Evolutionary conservation across 2,329 filamentous ascomycete genomes (phyloP).

Genomic region (Trichoderma citrinoviride): DNA sequence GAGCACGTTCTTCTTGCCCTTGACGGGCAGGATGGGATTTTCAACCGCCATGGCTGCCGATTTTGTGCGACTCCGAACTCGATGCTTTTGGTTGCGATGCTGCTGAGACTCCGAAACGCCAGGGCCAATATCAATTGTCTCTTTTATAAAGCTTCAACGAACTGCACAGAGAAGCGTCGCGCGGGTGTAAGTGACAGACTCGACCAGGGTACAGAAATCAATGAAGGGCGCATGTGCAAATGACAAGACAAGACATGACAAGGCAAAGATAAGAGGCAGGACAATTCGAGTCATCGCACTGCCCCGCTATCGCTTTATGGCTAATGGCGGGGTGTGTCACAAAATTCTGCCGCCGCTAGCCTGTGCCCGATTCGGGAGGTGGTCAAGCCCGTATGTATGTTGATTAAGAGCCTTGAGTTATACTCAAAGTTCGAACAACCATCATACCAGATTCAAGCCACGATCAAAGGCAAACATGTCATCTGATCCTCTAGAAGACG

Average conservation of each 20-base stretch:
- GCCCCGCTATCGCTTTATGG: slow-evolving; percentile 20
- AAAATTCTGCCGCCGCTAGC: slow-evolving; percentile 20
- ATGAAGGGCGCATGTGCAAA: slow-evolving; percentile 17
- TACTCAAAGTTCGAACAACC: too few relatives aligned
- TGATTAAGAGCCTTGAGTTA: too few relatives aligned
- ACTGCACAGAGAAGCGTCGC: slow-evolving; percentile 5
- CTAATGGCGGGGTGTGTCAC: slow-evolving; percentile 20
- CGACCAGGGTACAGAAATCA: slow-evolving; percentile 3
- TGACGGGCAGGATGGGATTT: slow-evolving; percentile 57
- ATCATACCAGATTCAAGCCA: too few relatives aligned
- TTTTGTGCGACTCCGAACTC: not conserved
- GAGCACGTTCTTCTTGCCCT: slow-evolving; percentile 81
- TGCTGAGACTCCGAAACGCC: slow-evolving; percentile 7
- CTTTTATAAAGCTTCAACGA: not conserved
- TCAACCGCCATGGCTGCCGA: slow-evolving; percentile 19
- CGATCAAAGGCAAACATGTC: slow-evolving; percentile 25
- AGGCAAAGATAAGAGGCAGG: too few relatives aligned
- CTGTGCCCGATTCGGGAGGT: slow-evolving; percentile 4
- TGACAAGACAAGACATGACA: not conserved
- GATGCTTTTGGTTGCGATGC: not conserved
- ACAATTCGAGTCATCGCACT: slow-evolving; percentile 18
- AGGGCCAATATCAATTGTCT: not conserved
- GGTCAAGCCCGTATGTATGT: slow-evolving; percentile 15
- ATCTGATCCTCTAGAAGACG: slow-evolving; percentile 54
- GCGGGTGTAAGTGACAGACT: not conserved